Evolutionary conservation across 164 flowering plant species (phyloP).

Genomic region (Vitis cinerea): DNA sequence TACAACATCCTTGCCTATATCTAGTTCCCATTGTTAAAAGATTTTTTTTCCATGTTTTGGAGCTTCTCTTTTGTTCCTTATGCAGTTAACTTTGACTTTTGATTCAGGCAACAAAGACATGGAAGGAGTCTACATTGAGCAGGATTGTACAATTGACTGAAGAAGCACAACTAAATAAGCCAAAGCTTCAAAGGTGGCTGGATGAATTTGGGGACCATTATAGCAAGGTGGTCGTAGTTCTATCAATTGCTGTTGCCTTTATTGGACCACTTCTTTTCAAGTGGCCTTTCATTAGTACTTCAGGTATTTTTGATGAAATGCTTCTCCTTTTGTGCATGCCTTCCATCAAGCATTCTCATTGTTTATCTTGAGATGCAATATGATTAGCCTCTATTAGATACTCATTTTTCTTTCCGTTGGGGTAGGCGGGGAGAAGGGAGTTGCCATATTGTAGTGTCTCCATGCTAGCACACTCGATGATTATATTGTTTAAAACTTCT

Average conservation of each 20-base stretch:
- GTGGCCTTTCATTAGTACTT: slow-evolving; percentile 87
- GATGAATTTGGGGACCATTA: slow-evolving; percentile 96
- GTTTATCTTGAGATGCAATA: too few relatives aligned
- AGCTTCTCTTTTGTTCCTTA: neutral
- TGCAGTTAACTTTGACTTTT: slow-evolving; percentile 10
- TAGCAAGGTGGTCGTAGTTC: slow-evolving; percentile 83
- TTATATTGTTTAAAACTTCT: neutral
- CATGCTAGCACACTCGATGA: too few relatives aligned
- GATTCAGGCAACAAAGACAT: slow-evolving; percentile 75
- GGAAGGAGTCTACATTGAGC: slow-evolving; percentile 89
- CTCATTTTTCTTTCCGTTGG: too few relatives aligned
- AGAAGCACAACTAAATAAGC: slow-evolving; percentile 90
- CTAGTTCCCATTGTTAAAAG: too few relatives aligned
- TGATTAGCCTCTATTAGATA: too few relatives aligned
- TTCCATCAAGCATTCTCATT: too few relatives aligned
- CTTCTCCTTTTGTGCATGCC: neutral
- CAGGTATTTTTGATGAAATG: slow-evolving; percentile 52
- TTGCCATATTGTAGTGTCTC: too few relatives aligned
- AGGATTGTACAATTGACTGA: slow-evolving; percentile 90
- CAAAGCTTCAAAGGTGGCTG: slow-evolving; percentile 96
- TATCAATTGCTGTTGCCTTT: slow-evolving; percentile 77
- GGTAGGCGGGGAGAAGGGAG: too few relatives aligned
- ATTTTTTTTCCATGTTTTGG: too few relatives aligned
- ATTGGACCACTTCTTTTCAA: slow-evolving; percentile 88
- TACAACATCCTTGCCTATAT: too few relatives aligned